A percentile compares a stretch with the other conserved stretches of the same genome.
phyloP scores from a whole-genome alignment of 2,329 filamentous ascomycete species.

The Alternaria gansuensis region DNA sequence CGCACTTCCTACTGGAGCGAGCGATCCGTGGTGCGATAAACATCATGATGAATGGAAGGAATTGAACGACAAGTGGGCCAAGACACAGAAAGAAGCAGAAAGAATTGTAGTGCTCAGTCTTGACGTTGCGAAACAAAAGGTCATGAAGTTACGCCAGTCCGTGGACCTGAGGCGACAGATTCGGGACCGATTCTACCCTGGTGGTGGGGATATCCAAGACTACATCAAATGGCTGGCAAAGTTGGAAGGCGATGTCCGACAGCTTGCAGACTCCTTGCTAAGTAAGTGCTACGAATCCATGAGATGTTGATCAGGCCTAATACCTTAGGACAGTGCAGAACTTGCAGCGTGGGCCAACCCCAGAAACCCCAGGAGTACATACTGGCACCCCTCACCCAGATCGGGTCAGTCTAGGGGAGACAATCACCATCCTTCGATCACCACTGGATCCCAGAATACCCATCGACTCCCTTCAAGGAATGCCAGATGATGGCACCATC shows the following conservation, averaged over 20 bases:
- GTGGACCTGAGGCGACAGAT: conserved; percentile 37
- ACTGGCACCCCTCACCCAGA: background rate
- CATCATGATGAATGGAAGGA: conserved; percentile 33
- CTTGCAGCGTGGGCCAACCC: conserved; percentile 3
- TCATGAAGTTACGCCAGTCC: conserved; percentile 36
- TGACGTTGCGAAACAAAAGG: conserved; percentile 33
- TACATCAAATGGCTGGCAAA: conserved; percentile 40
- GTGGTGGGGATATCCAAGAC: conserved; percentile 34
- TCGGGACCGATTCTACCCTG: conserved; percentile 35
- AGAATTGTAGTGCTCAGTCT: conserved; percentile 22
- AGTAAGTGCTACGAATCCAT: conserved; percentile 23
- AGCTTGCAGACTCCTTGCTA: conserved; percentile 35
- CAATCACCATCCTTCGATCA: conserved; percentile 26
- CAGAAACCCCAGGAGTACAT: conserved; percentile 5
- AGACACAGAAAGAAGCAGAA: conserved; percentile 32
- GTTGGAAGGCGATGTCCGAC: conserved; percentile 33
- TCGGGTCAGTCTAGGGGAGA: background rate
- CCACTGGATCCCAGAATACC: conserved; percentile 36
- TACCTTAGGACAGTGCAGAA: conserved; percentile 5
- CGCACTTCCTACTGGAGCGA: conserved; percentile 13
- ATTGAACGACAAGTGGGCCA: conserved; percentile 29
- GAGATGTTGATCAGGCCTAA: background rate
- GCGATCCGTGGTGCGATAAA: conserved; percentile 27
- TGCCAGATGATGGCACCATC: conserved; percentile 41
- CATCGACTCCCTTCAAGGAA: conserved; percentile 28